Evolutionary conservation across 75 land plant genomes (phyloP), one percentile per base, ranked within the genome.

Genomic region (Chamaecyparis obtusa): DNA sequence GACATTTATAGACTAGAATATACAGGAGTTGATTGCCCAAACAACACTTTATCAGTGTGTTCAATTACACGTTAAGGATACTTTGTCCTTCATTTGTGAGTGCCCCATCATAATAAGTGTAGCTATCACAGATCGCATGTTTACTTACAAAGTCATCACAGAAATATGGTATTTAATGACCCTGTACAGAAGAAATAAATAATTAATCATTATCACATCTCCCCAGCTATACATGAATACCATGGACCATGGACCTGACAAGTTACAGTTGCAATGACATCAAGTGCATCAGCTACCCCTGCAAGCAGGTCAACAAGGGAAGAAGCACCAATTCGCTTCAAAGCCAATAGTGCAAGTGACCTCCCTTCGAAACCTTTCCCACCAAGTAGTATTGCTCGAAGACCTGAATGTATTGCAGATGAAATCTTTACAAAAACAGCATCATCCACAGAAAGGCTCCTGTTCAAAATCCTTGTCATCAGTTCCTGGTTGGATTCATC

Each of bases 381-480:
- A 2, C 94, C 88, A 54, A 96, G 87, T 33, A 98, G 89, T 24
- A 94, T 83, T 30, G 92, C 95, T 86, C 95, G 91, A 6, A 90
- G 69, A 49, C 95, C 95, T 80, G 94, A 41, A 69, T 90, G 89
- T 56, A 98, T 85, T 14, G 94, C 93, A n/a, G 85, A 89, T 0
- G 93, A 92, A 16, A 98, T 94, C 39, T 87, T 92, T 35, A 76
- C 89, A 80, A 98, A 98, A 14, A 98, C 92, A 14, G 93, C 83
- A 88, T 96, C 97, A 13, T 90, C 97, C 3, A 90, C 90, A 80
- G 93, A 94, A 51, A 96, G 86, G 88, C 95, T 94, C 89, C 92
- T 95, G 39, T 44, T 82, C 32, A 98, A 85, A 85, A 96, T 89
- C 84, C 94, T 90, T 24, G 91, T 90, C 92, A 98, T 91, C 17